Base-by-base conservation (phyloP, 805 yeast genomes). In the Yamadazyma takamatsuzukensis region DNA sequence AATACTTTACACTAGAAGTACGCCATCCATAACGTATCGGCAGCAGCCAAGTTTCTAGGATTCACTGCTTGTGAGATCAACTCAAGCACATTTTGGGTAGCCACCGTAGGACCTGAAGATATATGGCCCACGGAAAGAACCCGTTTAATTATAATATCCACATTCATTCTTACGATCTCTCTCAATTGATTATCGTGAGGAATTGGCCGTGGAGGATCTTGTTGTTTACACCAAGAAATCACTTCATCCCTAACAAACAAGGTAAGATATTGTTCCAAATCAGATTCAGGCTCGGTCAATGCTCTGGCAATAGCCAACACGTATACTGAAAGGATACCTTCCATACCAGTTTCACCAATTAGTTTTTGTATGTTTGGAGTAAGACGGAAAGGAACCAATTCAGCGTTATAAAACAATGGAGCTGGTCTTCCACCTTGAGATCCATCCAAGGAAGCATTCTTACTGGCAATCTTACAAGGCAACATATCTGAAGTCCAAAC, bases 401-500 rank as follows among this genome's bases (percentile, higher is more conserved):
- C 99, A 11, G 88, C 77, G 45, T 89, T 87, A 54, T 82, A 82
- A 69, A 90, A 89, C 16, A 90, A 70, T 16, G 99, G 99, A 0
- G 83, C 74, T 2, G 77, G 75, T 39, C 78, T 70, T 30, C 70
- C 74, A 10, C 64, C 64, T 29, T 58, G 67, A 5, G 72, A 64
- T 4, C 68, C 69, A 44, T 70, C 76, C 39, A 71, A 51, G 5
- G 70, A 55, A 24, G 73, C 70, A 47, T 59, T 66, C 47, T 61
- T 65, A 45, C 74, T 79, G 32, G 84, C 81, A 45, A 80, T 73
- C 61, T 84, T 82, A 49, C 88, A 80, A 11, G 98, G 98, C 34
- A 93, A 67, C 95, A 93, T 89, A 51, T 94, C 98, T 5, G 90
- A 78, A 0, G 97, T 88, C 80, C 93, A 85, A 9, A 90, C 90